These are phyloP conservation scores for Lentinus polychrous DNA, from an alignment of 1,284 basidiomycete genomes.

Conservation along the genomic window DNA sequence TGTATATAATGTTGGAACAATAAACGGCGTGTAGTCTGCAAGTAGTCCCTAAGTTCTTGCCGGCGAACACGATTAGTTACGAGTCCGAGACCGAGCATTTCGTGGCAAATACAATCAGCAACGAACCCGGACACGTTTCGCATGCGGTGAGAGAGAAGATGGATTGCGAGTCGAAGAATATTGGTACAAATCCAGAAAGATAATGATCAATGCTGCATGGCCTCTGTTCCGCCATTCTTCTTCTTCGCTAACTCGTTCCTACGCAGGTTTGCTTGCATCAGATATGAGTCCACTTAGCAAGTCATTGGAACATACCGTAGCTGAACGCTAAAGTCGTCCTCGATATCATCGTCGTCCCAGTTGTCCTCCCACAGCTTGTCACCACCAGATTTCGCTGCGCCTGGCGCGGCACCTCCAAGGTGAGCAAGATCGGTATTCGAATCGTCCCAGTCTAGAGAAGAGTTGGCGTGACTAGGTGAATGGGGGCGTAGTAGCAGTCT, in stretches of 20 bases:
- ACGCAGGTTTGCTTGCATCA: not conserved
- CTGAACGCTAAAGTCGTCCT: constrained; percentile 95
- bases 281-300: not conserved
- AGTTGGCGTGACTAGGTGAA: not conserved
- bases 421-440: constrained; percentile 76
- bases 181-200: not conserved
- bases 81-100: no score
- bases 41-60: no score
- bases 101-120: no score
- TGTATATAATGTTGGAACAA: no score
- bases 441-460: constrained; percentile 73
- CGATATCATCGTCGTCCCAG: constrained; percentile 99
- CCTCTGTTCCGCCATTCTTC: constrained; percentile 35
- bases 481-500: not conserved
- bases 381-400: constrained; percentile 64
- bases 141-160: not conserved
- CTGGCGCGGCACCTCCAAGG: constrained; percentile 62
- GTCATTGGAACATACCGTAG: constrained; percentile 58
- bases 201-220: constrained; percentile 50
- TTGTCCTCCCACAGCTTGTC: constrained; percentile 98
- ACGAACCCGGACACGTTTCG: no score
- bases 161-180: not conserved
- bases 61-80: no score
- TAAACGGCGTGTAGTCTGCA: no score
- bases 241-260: constrained; percentile 67